These are phyloP conservation scores for Dovyalis caffra DNA, from an alignment of 345 rosid species.

Conservation along the genomic window DNA sequence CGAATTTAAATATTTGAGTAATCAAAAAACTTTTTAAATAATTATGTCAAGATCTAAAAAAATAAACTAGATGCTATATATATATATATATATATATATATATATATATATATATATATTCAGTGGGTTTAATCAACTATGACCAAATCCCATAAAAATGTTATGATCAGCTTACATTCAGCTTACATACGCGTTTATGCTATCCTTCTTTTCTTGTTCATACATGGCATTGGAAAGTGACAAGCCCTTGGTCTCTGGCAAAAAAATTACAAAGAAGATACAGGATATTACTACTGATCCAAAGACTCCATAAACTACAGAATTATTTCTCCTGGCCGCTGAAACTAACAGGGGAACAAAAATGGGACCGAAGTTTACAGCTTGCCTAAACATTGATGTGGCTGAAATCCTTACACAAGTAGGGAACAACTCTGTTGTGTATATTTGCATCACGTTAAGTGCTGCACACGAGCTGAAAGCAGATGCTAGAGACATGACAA, in stretches of 20 bases:
- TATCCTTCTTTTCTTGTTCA: conserved; percentile 29
- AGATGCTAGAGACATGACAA: background rate
- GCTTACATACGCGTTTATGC: too few relatives aligned
- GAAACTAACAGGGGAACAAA: conserved; percentile 37
- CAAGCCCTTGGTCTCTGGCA: conserved; percentile 37
- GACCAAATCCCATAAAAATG: too few relatives aligned
- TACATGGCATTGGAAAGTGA: conserved; percentile 39
- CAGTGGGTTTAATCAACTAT: too few relatives aligned
- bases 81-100: too few relatives aligned
- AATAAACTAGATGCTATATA: too few relatives aligned
- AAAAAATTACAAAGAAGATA: conserved; percentile 27
- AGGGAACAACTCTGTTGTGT: conserved; percentile 13
- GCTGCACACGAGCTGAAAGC: conserved; percentile 6
- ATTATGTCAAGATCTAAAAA: too few relatives aligned
- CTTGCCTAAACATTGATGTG: conserved; percentile 12
- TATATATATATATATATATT: too few relatives aligned
- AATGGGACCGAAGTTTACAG: conserved; percentile 29
- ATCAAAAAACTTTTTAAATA: too few relatives aligned
- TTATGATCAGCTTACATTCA: too few relatives aligned
- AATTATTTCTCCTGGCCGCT: conserved; percentile 22
- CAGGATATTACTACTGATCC: conserved; percentile 23
- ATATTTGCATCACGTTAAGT: background rate
- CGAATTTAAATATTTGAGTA: too few relatives aligned
- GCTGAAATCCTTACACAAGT: conserved; percentile 12
- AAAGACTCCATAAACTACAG: conserved; percentile 30